These are phyloP conservation scores for Cladosporium cucumerinum DNA, from an alignment of 2,329 filamentous ascomycete species.

Conservation along the genomic window DNA sequence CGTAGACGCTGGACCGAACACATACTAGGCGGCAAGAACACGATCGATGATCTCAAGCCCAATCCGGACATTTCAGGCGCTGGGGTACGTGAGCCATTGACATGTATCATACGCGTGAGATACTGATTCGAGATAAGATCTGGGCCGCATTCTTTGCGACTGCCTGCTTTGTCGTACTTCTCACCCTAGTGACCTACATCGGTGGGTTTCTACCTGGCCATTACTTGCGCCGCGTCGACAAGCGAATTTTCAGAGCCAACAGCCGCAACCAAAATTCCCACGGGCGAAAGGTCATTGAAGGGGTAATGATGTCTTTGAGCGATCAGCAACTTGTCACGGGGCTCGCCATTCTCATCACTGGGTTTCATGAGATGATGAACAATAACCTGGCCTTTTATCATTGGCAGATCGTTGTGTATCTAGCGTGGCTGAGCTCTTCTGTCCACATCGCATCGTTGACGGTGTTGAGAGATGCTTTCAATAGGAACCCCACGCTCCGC, in stretches of 20 bases:
- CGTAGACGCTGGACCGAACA: too few species aligned
- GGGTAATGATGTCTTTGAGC: slow-evolving; percentile 18
- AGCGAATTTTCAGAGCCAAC: not conserved
- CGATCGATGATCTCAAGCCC: too few species aligned
- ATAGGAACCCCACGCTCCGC: slow-evolving; percentile 14
- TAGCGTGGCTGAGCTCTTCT: slow-evolving; percentile 24
- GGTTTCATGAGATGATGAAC: slow-evolving; percentile 16
- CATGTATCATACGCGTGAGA: too few species aligned
- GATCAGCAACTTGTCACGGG: slow-evolving; percentile 26
- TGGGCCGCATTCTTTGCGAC: not conserved
- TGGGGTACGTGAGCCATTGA: too few species aligned
- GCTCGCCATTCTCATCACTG: slow-evolving; percentile 21
- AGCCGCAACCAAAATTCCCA: not conserved
- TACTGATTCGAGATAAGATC: too few species aligned
- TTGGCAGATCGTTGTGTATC: slow-evolving; percentile 22
- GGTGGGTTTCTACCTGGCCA: slow-evolving; percentile 11
- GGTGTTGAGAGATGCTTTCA: slow-evolving; percentile 18
- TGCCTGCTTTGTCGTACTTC: not conserved
- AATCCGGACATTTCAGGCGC: slow-evolving; percentile 4
- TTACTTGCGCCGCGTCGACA: slow-evolving; percentile 4
- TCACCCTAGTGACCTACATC: not conserved
- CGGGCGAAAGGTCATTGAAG: slow-evolving; percentile 4
- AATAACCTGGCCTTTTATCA: slow-evolving; percentile 16
- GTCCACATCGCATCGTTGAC: slow-evolving; percentile 25
- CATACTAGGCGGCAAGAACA: too few species aligned